Conservation (phyloP, 371 early-diverging fungal species). For the Basidiobolus meristosporus region DNA sequence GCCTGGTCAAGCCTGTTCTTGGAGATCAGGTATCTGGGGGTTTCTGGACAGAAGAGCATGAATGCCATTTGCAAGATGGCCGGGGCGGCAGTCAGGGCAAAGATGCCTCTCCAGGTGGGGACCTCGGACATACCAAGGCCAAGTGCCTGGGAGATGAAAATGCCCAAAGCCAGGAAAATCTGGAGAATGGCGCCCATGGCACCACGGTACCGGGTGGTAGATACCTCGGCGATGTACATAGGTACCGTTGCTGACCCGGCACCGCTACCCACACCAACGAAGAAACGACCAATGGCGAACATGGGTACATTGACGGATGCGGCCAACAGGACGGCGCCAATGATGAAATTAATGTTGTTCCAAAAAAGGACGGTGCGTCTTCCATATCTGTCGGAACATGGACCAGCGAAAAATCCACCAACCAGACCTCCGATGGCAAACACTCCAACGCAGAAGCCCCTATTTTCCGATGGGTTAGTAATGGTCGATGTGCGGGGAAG, state of each 20-base stretch:
- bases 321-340: conserved; percentile 38
- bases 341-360: conserved; percentile 36
- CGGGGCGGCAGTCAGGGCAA: conserved; percentile 37
- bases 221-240: conserved; percentile 66
- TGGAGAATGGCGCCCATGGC: conserved; percentile 53
- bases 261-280: conserved; percentile 70
- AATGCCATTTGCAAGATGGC: conserved; percentile 41
- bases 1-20: conserved; percentile 34
- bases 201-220: conserved; percentile 51
- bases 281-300: conserved; percentile 59
- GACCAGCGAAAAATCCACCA: conserved; percentile 41
- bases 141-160: conserved; percentile 37
- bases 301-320: conserved; percentile 29
- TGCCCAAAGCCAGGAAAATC: conserved; percentile 58
- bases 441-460: conserved; percentile 39
- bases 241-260: conserved; percentile 57
- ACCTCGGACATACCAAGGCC: conserved; percentile 28
- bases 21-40: conserved; percentile 48
- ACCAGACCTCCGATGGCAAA: conserved; percentile 53
- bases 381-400: conserved; percentile 31
- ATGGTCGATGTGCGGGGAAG: no score
- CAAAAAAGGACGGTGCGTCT: conserved; percentile 42
- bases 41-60: conserved; percentile 51
- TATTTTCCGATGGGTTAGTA: no score
- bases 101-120: conserved; percentile 44